Base-by-base conservation (phyloP, 495 filamentous ascomycete species). In the Penicillium taxi region DNA sequence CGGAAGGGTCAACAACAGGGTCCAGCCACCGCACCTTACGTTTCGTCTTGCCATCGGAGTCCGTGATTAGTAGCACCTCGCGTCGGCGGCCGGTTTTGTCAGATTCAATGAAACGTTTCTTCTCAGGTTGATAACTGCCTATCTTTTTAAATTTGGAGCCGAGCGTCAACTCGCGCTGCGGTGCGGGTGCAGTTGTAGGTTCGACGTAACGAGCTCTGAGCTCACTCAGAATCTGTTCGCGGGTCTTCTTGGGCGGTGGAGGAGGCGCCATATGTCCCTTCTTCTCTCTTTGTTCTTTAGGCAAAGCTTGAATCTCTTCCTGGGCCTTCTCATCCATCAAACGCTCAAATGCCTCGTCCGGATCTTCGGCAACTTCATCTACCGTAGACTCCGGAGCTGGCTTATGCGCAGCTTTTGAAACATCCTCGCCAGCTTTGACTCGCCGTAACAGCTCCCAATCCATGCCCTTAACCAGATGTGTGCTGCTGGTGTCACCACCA, bases 391-490 rank as follows among this genome's bases (percentile, higher is more conserved):
- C 19, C 5, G 48, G 40, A 2, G 23, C 46, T 7, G 40, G 20
- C 15, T 61, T 61, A 19, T 52, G 43, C 5, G 43, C 16, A 1
- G 47, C 25, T 26, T 42, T 33, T 12, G 41, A 44, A 22, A 89
- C 70, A 65, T 90, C 78, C 57, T 90, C 85, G 4, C 84, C 85
- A 33, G 70, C 75, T 47, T 69, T 73, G 19, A 87, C 72, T 50
- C 82, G 72, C 56, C 81, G 77, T 31, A 98, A 61, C 13, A 98
- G 60, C 58, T 78, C 78, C 50, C 81, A 82, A 61, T 98, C 93
- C 40, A 98, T 59, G 2, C 91, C 91, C 59, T 96, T 96, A 20
- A 95, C 78, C 50, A 95, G 63, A 70, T 93, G 84, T 23, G 84
- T 90, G 48, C 80, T 82, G 2, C 61, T 61, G 19, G 86, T 53